Evolutionary conservation across 352 stramenopile species (phyloP), one percentile per base, ranked within the genome.

Genomic region (Phytophthora meadii): DNA sequence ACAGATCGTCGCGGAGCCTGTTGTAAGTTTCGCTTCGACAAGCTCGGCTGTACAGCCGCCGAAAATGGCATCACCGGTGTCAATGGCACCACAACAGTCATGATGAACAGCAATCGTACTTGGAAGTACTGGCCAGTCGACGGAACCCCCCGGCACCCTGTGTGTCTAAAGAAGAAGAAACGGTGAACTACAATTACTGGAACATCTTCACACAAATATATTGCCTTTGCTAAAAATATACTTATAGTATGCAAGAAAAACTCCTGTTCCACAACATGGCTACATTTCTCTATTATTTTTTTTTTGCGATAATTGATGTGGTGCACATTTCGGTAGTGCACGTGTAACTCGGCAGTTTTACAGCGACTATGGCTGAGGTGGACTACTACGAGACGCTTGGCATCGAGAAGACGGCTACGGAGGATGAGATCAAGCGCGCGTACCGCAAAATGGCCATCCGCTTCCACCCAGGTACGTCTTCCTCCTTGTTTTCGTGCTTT

Each of bases 391-490:
- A 74, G 58, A 83, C 84, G 66, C 79, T 94, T 45, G 74, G 61
- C 50, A 82, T 94, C 56, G 58, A 85, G 61, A 87, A 84, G 72
- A 89, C 81, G 25, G 84, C 86, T 39, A 85, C 79, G 17, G 82
- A 86, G 65, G 82, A 93, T 22, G 86, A 94, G 57, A 94, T 94
- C 65, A 94, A 94, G 70, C 74, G 74, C 40, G 84, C 86, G 41
- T 97, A 97, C 67, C 77, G 89, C 47, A 96, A 95, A 68, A 49
- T 97, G 53, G 89, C 90, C 19, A 74, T 97, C 45, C 89, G 90
- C 68, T 94, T 79, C 68, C 90, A 97, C 65, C 90, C 90, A 78
- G 90, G 89, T 92, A 10, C 22, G 52, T 17, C 36, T 3, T n/a
- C 19, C 3, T 59, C 36, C 14, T 22, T 17, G 19, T 15, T 14